phyloP scores from a whole-genome alignment of 164 flowering plant genomes.

The Santalum album region DNA sequence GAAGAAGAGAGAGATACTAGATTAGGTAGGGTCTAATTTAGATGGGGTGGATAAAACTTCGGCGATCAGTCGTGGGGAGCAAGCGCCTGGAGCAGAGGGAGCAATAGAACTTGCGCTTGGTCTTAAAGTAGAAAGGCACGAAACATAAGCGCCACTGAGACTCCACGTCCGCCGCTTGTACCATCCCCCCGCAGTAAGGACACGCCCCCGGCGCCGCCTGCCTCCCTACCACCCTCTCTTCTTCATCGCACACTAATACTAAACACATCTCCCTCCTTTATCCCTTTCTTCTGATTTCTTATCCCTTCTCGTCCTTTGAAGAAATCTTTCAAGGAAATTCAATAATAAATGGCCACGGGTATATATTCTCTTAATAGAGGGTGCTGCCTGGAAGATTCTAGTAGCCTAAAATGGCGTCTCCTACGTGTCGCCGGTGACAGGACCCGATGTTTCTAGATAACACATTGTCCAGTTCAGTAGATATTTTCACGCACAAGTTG shows the following conservation, averaged over 20 bases:
- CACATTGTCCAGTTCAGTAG: too few relatives aligned
- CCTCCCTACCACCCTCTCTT: slow-evolving; percentile 53
- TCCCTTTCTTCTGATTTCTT: neutral
- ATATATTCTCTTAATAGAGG: too few relatives aligned
- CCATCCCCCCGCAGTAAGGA: slow-evolving; percentile 77
- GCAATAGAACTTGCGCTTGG: slow-evolving; percentile 55
- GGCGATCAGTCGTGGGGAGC: slow-evolving; percentile 12
- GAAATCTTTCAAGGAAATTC: too few relatives aligned
- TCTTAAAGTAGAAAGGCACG: slow-evolving; percentile 48
- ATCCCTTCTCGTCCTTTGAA: neutral
- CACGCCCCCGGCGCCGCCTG: slow-evolving; percentile 70
- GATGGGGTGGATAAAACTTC: too few relatives aligned
- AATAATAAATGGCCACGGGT: too few relatives aligned
- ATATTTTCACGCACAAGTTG: too few relatives aligned
- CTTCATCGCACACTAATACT: slow-evolving; percentile 73
- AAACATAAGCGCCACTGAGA: slow-evolving; percentile 69
- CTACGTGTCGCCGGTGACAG: too few relatives aligned
- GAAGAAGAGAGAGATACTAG: too few relatives aligned
- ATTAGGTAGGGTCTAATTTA: too few relatives aligned
- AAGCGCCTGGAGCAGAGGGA: slow-evolving; percentile 46
- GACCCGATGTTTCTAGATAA: too few relatives aligned
- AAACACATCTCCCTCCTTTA: slow-evolving; percentile 51
- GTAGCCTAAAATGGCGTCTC: too few relatives aligned
- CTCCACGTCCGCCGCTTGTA: slow-evolving; percentile 66
- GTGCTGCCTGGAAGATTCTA: too few relatives aligned